Evolutionary conservation across 805 yeast genomes (phyloP), one percentile per base, ranked within the genome.

Genomic region (Myxozyma udenii): DNA sequence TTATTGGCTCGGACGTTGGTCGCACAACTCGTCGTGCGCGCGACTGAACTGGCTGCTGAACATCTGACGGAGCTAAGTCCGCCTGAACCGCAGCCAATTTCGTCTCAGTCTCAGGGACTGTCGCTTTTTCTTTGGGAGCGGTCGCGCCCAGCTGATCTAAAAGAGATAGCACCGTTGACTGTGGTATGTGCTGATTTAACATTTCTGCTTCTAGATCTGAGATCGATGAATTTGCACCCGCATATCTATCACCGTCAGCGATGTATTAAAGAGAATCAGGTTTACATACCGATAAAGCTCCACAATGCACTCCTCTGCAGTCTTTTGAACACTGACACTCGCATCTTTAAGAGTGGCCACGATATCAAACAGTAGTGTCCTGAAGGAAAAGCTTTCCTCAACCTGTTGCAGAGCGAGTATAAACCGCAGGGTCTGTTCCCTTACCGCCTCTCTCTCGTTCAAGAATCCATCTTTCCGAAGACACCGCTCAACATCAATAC

Each of bases 221-320:
- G 14, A 28, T 28, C 14, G 12, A 9, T 9, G 33, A 9, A 28
- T 9, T 9, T 28, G 33, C 33, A 14, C 9, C 33, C 14, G 9
- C 14, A 28, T 28, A n/a, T n/a, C n/a, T n/a, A n/a, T n/a, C n/a
- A n/a, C n/a, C n/a, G n/a, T n/a, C n/a, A n/a, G n/a, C n/a, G n/a
- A n/a, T n/a, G n/a, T n/a, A n/a, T n/a, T n/a, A 5, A n/a, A 16
- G 2, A 38, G 6, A 23, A 12, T 12, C 7, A 2, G 2, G n/a
- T 2, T 50, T 3, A 69, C 68, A 50, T 68, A 69, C 40, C 61
- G 66, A 65, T 76, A 77, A 46, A 75, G 72, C 5, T 63, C 44
- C 0, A 68, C 58, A 12, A 78, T 58, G 30, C 76, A 56, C 2
- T 60, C 62, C 12, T 57, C 48, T 12, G 68, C 63, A 4, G 65